These are phyloP conservation scores for Mollisia scopiformis DNA, from an alignment of 2,329 filamentous ascomycete genomes.

Conservation along the genomic window DNA sequence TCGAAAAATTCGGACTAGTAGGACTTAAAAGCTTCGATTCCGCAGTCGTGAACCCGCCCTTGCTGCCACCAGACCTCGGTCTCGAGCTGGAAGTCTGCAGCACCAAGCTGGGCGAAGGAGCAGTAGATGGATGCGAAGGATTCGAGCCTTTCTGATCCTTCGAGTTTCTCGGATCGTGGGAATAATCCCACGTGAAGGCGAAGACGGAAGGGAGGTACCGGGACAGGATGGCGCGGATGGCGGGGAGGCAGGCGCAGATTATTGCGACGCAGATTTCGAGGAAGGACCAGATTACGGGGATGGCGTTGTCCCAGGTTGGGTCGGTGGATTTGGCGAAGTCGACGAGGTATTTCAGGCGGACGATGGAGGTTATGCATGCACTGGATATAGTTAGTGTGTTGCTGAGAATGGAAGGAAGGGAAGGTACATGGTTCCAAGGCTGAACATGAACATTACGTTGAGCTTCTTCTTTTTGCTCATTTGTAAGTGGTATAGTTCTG, in stretches of 20 bases:
- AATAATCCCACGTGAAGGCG: not conserved
- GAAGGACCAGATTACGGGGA: slow-evolving; percentile 33
- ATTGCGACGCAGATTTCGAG: slow-evolving; percentile 32
- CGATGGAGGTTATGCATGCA: slow-evolving; percentile 28
- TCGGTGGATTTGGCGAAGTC: not conserved
- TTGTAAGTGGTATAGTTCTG: slow-evolving; percentile 63
- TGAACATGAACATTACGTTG: slow-evolving; percentile 69
- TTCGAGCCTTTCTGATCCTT: too few species aligned
- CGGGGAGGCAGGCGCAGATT: slow-evolving; percentile 33
- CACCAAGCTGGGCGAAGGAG: not conserved
- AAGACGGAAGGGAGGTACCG: slow-evolving; percentile 20
- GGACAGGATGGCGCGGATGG: slow-evolving; percentile 28
- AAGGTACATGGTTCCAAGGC: slow-evolving; percentile 64
- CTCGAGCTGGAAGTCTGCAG: not conserved
- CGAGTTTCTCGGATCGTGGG: not conserved
- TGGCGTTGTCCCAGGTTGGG: slow-evolving; percentile 25
- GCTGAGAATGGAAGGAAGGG: not conserved
- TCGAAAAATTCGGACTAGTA: not conserved
- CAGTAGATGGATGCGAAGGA: not conserved
- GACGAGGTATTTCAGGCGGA: slow-evolving; percentile 29
- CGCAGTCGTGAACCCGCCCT: not conserved
- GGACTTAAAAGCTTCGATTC: not conserved
- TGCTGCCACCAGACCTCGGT: not conserved
- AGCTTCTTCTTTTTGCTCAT: slow-evolving; percentile 67
- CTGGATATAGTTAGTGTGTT: slow-evolving; percentile 9